A percentile compares a stretch with the other conserved stretches of the same genome.
These are phyloP conservation scores for Candida schatavii DNA, from an alignment of 805 yeast genomes.

Conservation along the genomic window DNA sequence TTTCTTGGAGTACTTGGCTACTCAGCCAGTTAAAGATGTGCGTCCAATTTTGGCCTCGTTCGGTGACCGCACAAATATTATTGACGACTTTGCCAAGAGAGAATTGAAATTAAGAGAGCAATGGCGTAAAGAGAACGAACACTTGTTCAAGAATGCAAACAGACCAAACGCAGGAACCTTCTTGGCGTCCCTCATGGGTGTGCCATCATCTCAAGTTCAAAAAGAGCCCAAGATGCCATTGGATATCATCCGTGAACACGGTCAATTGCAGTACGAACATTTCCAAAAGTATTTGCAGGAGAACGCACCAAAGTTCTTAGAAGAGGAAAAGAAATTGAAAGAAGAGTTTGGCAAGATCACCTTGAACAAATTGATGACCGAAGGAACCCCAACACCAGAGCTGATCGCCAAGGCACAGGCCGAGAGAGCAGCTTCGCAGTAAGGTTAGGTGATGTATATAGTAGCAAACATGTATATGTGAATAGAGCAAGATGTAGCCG, in stretches of 20 bases:
- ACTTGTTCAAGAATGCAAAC: conserved; percentile 27
- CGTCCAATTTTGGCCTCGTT: conserved; percentile 82
- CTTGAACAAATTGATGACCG: conserved; percentile 78
- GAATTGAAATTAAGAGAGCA: conserved; percentile 71
- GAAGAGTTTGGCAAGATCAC: conserved; percentile 81
- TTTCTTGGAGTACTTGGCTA: conserved; percentile 89
- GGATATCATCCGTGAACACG: conserved; percentile 87
- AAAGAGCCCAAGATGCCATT: conserved; percentile 72
- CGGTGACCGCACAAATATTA: conserved; percentile 60
- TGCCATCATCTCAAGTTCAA: conserved; percentile 45
- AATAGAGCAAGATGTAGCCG: neutral
- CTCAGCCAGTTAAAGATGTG: conserved; percentile 81
- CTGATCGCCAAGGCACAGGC: conserved; percentile 47
- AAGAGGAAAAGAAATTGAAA: conserved; percentile 83
- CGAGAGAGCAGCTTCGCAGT: conserved; percentile 29
- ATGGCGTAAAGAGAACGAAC: conserved; percentile 54
- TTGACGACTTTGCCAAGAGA: conserved; percentile 77
- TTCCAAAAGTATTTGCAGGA: conserved; percentile 63
- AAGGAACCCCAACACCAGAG: conserved; percentile 77
- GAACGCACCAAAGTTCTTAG: conserved; percentile 64
- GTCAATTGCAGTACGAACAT: conserved; percentile 81
- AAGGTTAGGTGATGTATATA: conserved; percentile 1
- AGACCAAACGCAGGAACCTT: conserved; percentile 48
- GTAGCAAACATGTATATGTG: neutral
- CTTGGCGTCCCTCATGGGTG: conserved; percentile 63